These are phyloP conservation scores for Yamagishiella unicocca DNA, from an alignment of 139 green algal genomes.

Conservation along the genomic window DNA sequence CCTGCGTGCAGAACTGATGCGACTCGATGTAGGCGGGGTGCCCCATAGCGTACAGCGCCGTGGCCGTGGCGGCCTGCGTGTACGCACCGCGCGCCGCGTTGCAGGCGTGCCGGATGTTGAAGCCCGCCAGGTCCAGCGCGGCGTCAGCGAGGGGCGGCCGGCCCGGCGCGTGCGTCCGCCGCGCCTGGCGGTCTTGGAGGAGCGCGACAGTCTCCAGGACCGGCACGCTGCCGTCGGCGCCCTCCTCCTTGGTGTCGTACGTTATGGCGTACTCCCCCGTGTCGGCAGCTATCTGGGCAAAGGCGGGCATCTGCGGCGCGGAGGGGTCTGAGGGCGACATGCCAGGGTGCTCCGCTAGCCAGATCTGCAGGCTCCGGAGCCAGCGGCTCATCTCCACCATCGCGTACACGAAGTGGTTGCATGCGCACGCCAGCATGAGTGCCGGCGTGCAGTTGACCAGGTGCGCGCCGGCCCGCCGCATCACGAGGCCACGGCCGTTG, in stretches of 20 bases:
- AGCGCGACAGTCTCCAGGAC: background rate
- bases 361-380: background rate
- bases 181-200: background rate
- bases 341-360: background rate
- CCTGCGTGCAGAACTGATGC: background rate
- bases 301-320: background rate
- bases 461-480: conserved; percentile 50
- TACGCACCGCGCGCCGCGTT: background rate
- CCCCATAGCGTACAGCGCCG: background rate
- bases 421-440: background rate
- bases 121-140: background rate
- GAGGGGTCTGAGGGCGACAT: background rate
- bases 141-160: background rate
- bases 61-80: background rate
- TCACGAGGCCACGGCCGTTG: conserved; percentile 55
- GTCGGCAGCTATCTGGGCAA: background rate
- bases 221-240: background rate
- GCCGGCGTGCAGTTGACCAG: conserved; percentile 25
- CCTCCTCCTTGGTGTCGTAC: conserved; percentile 15
- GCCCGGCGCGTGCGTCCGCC: background rate
- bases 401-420: background rate
- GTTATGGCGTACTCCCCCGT: background rate
- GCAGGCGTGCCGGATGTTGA: background rate
- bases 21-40: background rate
- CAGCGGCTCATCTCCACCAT: background rate